A percentile compares a stretch with the other conserved stretches of the same genome.
Evolutionary conservation across 768 basidiomycete genomes (phyloP).

Genomic region (Kwoniella dendrophila): DNA sequence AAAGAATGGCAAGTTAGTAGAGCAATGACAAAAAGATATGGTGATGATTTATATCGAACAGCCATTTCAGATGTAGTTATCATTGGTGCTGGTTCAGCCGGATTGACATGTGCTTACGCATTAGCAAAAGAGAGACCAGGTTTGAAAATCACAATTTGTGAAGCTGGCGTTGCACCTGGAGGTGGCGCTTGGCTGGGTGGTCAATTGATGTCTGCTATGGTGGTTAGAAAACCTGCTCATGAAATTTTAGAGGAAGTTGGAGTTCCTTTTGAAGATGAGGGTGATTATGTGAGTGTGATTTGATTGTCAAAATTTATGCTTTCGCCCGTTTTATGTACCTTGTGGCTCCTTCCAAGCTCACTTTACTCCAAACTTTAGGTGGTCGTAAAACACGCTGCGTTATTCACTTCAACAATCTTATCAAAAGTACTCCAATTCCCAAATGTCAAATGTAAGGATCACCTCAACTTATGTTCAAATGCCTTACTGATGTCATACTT

Average conservation of each 20-base stretch:
- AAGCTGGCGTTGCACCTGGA: background rate
- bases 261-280: conserved; percentile 1
- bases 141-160: background rate
- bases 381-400: background rate
- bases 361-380: too few relatives aligned
- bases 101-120: background rate
- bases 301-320: too few relatives aligned
- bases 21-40: background rate
- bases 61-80: background rate
- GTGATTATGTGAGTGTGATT: background rate
- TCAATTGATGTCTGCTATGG: background rate
- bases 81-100: background rate
- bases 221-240: conserved; percentile 3
- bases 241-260: background rate
- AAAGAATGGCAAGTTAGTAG: conserved; percentile 3
- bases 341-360: too few relatives aligned
- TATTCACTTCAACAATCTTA: background rate
- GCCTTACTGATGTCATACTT: too few relatives aligned
- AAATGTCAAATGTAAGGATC: background rate
- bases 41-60: background rate
- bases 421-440: conserved; percentile 1
- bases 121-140: background rate
- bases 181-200: background rate
- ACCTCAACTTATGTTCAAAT: too few relatives aligned
- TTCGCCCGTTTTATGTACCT: too few relatives aligned